These are phyloP conservation scores for Aspergillus sp. DNA, from an alignment of 2,329 filamentous ascomycete species.

Conservation along the genomic window DNA sequence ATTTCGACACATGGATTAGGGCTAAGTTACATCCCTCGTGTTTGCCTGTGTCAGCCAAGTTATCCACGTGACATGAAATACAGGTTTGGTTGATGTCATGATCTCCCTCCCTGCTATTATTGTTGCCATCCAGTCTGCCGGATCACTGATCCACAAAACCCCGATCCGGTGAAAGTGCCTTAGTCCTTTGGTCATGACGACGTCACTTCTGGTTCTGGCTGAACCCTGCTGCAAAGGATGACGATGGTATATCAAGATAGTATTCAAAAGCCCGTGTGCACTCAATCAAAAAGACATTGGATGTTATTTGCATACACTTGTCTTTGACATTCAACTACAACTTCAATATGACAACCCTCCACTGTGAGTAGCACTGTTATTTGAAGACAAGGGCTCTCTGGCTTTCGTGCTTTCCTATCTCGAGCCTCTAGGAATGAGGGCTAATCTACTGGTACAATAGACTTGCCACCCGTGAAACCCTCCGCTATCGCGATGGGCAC, in stretches of 20 bases:
- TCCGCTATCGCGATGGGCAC: conserved; percentile 95
- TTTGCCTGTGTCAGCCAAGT: too few relatives aligned
- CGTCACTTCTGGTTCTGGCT: conserved; percentile 15
- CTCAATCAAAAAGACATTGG: too few relatives aligned
- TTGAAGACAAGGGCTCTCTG: not conserved
- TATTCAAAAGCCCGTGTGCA: not conserved
- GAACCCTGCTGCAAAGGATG: not conserved
- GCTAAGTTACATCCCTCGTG: too few relatives aligned
- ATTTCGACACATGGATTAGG: too few relatives aligned
- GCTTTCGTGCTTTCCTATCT: too few relatives aligned
- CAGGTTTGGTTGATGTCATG: not conserved
- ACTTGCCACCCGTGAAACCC: conserved; percentile 83
- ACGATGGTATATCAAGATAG: conserved; percentile 4
- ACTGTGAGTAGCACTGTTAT: conserved; percentile 42
- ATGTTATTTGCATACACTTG: too few relatives aligned
- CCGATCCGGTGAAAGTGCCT: not conserved
- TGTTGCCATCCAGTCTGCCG: not conserved
- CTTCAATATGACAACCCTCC: conserved; percentile 49
- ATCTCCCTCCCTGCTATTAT: not conserved
- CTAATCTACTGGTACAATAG: conserved; percentile 25
- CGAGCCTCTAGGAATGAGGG: too few relatives aligned
- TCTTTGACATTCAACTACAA: too few relatives aligned
- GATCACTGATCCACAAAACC: not conserved
- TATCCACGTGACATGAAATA: too few relatives aligned
- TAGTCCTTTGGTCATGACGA: conserved; percentile 20